A percentile compares a stretch with the other conserved stretches of the same genome.
These are phyloP conservation scores for Nicotiana rustica DNA, from an alignment of 305 asterid species.

Conservation along the genomic window DNA sequence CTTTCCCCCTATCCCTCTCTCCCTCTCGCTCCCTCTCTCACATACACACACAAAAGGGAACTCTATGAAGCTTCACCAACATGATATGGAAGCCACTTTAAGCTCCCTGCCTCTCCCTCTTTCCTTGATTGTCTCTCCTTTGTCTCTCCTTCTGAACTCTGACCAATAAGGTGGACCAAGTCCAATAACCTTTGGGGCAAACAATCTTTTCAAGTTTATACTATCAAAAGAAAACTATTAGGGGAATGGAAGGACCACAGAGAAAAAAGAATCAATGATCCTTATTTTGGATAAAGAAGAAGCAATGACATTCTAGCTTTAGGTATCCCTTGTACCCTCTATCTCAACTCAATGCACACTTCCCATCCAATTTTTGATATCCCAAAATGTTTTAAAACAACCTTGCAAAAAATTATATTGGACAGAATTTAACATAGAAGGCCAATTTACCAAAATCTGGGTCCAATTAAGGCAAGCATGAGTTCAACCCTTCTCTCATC, in stretches of 20 bases:
- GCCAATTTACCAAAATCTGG: not conserved
- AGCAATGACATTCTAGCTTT: not conserved
- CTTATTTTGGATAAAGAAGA: not conserved
- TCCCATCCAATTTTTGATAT: not conserved
- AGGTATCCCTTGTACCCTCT: not conserved
- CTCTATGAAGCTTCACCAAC: not conserved
- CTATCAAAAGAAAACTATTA: not conserved
- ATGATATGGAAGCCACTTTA: not conserved
- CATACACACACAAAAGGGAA: not conserved
- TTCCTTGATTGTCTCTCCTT: not conserved
- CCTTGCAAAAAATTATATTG: not conserved
- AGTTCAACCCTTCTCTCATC: not conserved
- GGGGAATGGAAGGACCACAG: not conserved
- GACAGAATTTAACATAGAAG: not conserved
- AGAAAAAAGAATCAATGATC: not conserved
- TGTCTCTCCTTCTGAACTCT: not conserved
- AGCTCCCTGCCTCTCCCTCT: not conserved
- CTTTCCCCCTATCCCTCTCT: not conserved
- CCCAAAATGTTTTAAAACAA: not conserved
- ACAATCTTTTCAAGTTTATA: constrained; percentile 12
- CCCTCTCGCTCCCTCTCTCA: not conserved
- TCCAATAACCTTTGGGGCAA: not conserved
- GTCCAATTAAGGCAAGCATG: not conserved
- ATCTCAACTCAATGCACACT: not conserved
- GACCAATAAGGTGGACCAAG: not conserved